Evolutionary conservation across 2,329 filamentous ascomycete species (phyloP), one percentile per base, ranked within the genome.

Genomic region (Gaeumannomyces sp.): DNA sequence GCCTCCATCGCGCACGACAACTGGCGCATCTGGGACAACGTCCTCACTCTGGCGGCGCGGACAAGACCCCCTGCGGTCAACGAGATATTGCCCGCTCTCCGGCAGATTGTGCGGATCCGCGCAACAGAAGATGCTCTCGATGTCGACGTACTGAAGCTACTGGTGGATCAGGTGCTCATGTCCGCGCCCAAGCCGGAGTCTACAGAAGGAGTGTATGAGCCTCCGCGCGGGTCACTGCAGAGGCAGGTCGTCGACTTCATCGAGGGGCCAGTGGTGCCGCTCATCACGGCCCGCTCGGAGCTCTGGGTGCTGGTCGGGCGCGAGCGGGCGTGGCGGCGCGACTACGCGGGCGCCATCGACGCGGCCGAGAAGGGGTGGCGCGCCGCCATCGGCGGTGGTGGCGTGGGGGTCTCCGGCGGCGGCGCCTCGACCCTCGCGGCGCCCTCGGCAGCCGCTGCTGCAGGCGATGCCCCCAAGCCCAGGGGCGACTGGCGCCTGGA

Each of bases 1-100:
- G 92, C 93, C 0, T 84, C 85, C 5, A 85, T 97, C 29, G 92
- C 96, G 62, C 85, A 92, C 75, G 89, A 93, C 70, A 94, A 94
- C 77, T 91, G 90, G 84, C 88, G 92, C 70, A 97, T 99, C 75
- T 98, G 94, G 94, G 92, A 96, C 73, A 99, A 99, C 71, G 89
- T 98, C 22, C 85, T 99, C 65, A 95, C 93, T 0, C 88, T 98
- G 28, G 90, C 91, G 0, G 86, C 91, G 0, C 90, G 92, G 1
- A 84, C 95, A 33, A 83, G 82, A 0, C 93, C 94, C 0, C 89
- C 91, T 0, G 86, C 89, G 0, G 88, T 92, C 72, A 75, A 81
- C 0, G 92, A 97, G 67, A 85, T 97, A 62, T 79, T 97, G 38
- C 81, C 89, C 5, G 92, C 92, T 0, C 83, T 95, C 66, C 85